Conservation (phyloP, 176 grass and related monocot genomes). For the Phoenix roebelenii region DNA sequence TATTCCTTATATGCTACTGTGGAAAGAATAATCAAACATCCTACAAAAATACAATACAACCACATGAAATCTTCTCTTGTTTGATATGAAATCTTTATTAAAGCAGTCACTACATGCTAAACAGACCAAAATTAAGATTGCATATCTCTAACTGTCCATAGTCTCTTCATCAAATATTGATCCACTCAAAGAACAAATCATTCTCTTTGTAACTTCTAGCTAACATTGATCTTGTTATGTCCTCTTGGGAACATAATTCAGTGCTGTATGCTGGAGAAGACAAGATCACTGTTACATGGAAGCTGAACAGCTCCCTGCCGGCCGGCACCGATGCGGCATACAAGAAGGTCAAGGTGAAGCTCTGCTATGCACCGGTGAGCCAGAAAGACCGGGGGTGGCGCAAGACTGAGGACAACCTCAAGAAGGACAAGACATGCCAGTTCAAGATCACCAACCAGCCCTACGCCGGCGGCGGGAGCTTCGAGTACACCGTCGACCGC, state of each 20-base stretch:
- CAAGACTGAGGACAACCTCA: slow-evolving; percentile 39
- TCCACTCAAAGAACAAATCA: neutral
- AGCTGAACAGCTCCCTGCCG: slow-evolving; percentile 22
- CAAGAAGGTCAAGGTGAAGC: slow-evolving; percentile 42
- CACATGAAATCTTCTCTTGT: too few species aligned
- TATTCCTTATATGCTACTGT: too few species aligned
- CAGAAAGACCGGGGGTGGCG: slow-evolving; percentile 55
- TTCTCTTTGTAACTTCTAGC: neutral
- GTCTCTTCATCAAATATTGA: too few species aligned
- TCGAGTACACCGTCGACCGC: slow-evolving; percentile 27
- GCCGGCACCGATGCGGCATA: slow-evolving; percentile 13
- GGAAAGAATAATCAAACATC: too few species aligned
- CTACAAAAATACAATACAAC: too few species aligned
- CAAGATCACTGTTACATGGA: slow-evolving; percentile 51
- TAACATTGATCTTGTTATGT: neutral
- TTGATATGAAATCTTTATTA: too few species aligned
- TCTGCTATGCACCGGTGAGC: slow-evolving; percentile 70
- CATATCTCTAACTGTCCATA: too few species aligned
- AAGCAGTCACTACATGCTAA: too few species aligned
- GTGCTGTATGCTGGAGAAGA: slow-evolving; percentile 53
- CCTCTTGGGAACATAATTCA: slow-evolving; percentile 1
- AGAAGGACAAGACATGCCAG: slow-evolving; percentile 86
- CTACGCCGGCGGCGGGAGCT: slow-evolving; percentile 13
- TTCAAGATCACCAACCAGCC: slow-evolving; percentile 27
- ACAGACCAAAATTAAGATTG: too few species aligned